Base-by-base conservation (phyloP, 768 basidiomycete species). In the Austroboletus eburneus region DNA sequence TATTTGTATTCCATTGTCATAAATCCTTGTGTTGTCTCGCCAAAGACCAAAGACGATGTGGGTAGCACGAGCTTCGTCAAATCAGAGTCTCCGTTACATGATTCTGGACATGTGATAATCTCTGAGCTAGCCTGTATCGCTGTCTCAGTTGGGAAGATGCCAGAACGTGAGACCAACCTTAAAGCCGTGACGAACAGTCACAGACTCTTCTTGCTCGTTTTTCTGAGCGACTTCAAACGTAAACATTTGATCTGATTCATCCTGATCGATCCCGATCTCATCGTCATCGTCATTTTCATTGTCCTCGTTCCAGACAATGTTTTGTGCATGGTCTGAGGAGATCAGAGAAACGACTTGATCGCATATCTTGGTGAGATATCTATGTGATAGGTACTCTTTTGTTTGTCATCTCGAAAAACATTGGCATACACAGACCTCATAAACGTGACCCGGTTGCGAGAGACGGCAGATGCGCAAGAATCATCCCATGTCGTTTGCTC, bases 401-500 rank as follows among this genome's bases (percentile, higher is more conserved):
- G 1, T 13, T 6, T 1, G 2, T 33, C 18, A 17, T 16, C 17
- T 30, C 21, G 1, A 17, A 18, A 12, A 9, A 3, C 6, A 7
- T 13, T 7, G 18, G 18, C 8, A 1, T 5, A 3, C 5, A 48
- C 62, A 32, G 59, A 78, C 81, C 82, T 64, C 78, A 83, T 81
- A 51, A 84, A 83, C 0, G 79, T 79, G 4, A 76, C 66, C 6
- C 82, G 69, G 61, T 81, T 83, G 5, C 74, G 70, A 24, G 67
- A 56, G 39, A 77, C 70, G 5, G 77, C 63, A 1, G 71, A 64
- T 8, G 63, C 30, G 0, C 77, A 72, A 12, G 67, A 62, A 56
- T 81, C 79, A 27, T 75, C 57, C 81, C 81, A 83, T 0, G 81
- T 82, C 1, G 63, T 69, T 24, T 77, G 69, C 48, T 84, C 79